A percentile compares a stretch with the other conserved stretches of the same genome.
Conservation (phyloP, 2,329 filamentous ascomycete species). For the Aspergillus sclerotialis region DNA sequence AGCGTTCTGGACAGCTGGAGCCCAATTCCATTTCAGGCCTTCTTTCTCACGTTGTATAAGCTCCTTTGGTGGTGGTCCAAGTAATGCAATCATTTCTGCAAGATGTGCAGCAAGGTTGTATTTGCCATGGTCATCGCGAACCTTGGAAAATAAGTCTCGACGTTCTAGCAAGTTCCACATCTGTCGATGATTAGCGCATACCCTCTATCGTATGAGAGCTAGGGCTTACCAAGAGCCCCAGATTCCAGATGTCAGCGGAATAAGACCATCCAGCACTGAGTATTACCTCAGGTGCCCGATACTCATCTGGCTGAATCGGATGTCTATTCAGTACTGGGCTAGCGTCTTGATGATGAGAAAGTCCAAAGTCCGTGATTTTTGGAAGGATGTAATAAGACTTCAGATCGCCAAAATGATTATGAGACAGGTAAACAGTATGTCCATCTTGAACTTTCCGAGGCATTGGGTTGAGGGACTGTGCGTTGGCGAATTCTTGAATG, state of each 20-base stretch:
- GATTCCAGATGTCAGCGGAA: conserved; percentile 2
- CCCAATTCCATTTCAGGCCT: neutral
- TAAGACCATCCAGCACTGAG: conserved; percentile 1
- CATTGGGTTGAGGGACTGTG: conserved; percentile 9
- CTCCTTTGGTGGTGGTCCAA: neutral
- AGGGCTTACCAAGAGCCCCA: conserved; percentile 2
- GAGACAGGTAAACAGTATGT: conserved; percentile 20
- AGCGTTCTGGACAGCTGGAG: neutral
- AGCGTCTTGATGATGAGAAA: conserved; percentile 5
- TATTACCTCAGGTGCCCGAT: conserved; percentile 2
- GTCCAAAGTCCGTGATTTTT: conserved; percentile 25
- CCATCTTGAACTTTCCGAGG: conserved; percentile 17
- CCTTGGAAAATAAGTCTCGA: neutral
- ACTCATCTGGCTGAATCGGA: conserved; percentile 2
- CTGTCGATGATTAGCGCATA: neutral
- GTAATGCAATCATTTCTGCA: neutral
- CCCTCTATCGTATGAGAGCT: no score
- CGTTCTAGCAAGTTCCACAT: neutral
- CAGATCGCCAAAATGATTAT: conserved; percentile 19
- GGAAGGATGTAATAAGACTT: conserved; percentile 13
- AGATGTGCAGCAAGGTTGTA: neutral
- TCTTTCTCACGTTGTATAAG: neutral
- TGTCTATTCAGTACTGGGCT: conserved; percentile 1
- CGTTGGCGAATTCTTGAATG: neutral
- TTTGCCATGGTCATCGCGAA: neutral